Evolutionary conservation across 306 rosid genomes (phyloP), one percentile per base, ranked within the genome.

Genomic region (Cucumis melo): DNA sequence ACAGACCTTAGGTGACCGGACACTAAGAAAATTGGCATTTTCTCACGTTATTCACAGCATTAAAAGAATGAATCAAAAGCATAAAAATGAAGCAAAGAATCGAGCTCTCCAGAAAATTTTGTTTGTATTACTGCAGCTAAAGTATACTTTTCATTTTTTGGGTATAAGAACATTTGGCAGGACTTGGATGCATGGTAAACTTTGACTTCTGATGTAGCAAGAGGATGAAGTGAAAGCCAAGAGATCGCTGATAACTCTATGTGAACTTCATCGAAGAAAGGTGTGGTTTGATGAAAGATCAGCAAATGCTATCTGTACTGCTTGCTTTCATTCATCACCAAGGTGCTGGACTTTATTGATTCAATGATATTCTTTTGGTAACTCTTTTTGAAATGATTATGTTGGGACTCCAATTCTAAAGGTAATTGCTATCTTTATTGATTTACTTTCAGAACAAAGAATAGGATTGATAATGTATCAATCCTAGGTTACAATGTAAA

Each of bases 271-370:
- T 75, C 79, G 87, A 65, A 86, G 91, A 66, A 89, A 85, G 84
- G 81, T 82, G 65, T 93, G 97, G 97, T 90, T 91, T 58, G 96
- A 93, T 68, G 98, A 91, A 75, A 85, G 92, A 83, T 90, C 98
- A 3, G 94, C 96, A 12, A 88, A 93, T 83, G 96, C 96, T n/a
- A 88, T 93, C 57, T 91, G 97, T 78, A 83, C 81, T 32, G 97
- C 96, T 8, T 88, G 88, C 70, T 82, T 91, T 76, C 98, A 91
- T 85, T 87, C 89, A 5, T 79, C 94, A 1, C 75, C 97, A 12
- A 91, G 97, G 98, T 91, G 46, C n/a, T 39, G 27, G 11, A 51
- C 13, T 78, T 63, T 32, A 21, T 77, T 57, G 41, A 68, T 60
- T 48, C 53, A 64, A 38, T 72, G 60, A 48, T 72, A 41, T 73